Evolutionary conservation across 148 eudicot species (phyloP).

Genomic region (Mesembryanthemum crystallinum): DNA sequence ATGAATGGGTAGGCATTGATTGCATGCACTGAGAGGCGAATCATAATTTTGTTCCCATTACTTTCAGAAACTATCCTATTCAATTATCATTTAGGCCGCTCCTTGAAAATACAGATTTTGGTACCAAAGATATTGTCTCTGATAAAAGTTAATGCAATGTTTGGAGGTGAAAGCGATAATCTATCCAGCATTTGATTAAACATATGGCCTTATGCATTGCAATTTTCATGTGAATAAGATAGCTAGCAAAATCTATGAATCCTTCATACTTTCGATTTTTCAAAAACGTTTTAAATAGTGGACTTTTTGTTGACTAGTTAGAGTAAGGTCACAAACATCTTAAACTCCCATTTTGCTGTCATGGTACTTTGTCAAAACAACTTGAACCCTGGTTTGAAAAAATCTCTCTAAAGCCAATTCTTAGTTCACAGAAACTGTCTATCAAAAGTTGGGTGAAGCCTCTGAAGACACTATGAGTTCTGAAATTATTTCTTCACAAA

Average conservation of each 20-base stretch:
- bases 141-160: not conserved
- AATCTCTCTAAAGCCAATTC: no score
- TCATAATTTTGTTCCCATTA: not conserved
- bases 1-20: no score
- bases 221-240: not conserved
- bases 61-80: not conserved
- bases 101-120: not conserved
- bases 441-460: not conserved
- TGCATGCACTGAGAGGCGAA: no score
- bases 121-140: not conserved
- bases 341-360: not conserved
- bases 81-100: not conserved
- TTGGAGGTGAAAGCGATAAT: not conserved
- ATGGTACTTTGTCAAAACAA: not conserved
- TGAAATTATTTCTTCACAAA: not conserved
- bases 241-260: not conserved
- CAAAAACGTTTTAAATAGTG: not conserved
- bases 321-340: not conserved
- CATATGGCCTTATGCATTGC: not conserved
- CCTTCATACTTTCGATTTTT: not conserved
- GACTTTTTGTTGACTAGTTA: not conserved
- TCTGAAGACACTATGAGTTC: not conserved
- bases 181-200: not conserved
- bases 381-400: not conserved
- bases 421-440: not conserved